Base-by-base conservation (phyloP, 2,329 filamentous ascomycete species). In the Fusarium chuoi region DNA sequence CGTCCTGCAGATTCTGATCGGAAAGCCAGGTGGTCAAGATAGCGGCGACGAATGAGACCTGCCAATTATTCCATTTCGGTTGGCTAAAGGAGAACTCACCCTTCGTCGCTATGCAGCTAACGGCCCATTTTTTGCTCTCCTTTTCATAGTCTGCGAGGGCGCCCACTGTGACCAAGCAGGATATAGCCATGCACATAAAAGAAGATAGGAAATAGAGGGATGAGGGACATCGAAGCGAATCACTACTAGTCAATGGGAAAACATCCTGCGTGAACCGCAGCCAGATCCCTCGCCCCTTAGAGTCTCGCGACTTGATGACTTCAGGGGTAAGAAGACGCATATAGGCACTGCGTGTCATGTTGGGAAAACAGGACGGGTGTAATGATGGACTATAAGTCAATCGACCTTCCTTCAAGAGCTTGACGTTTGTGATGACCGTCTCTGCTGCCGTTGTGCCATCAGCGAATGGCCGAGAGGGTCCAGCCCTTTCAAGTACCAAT, bases 371-470 rank as follows among this genome's bases (percentile, higher is more conserved):
- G 17, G 78, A 79, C 3, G 79, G 78, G 33, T 81, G 79, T 0
- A 65, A 49, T 5, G 75, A 74, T 15, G 74, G 62, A 8, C 35
- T 59, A 33, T 15, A 17, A 12, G 56, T 36, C 8, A 51, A 36
- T 22, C 33, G 20, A 15, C 28, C 38, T 26, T 48, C 26, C 12
- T 35, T 15, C n/a, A 44, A 22, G 17, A 76, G 65, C 30, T 55
- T 69, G 11, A 75, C 79, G 30, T 78, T 80, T 3, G 67, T 72
- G 24, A 82, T 75, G 5, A 82, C 77, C 3, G 77, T 81, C 64
- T 82, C 81, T 20, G 79, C 77, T 7, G 78, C 73, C 11, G 78
- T 79, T 8, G 58, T 45, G 6, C 75, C 79, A 6, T 73, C 39
- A 4, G 20, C 5, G 15, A 74, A 77, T 9, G 63, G 49, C 11